Conservation (phyloP, 805 yeast genomes). For the Candida verbasci region DNA sequence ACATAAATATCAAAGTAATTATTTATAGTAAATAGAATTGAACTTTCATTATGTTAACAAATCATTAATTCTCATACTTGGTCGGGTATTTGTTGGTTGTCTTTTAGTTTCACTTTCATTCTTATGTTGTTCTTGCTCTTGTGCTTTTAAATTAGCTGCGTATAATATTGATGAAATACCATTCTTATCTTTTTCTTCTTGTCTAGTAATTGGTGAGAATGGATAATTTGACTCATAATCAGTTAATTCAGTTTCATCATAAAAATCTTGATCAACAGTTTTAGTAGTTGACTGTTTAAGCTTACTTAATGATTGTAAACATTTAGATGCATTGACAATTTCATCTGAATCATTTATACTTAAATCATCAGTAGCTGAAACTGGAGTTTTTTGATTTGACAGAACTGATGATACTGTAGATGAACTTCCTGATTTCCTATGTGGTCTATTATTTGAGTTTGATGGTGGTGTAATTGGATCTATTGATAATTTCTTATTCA, state of each 20-base stretch:
- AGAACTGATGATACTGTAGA: constrained; percentile 5
- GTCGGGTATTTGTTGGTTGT: constrained; percentile 8
- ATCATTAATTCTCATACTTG: constrained; percentile 28
- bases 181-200: not conserved
- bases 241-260: constrained; percentile 5
- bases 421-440: constrained; percentile 3
- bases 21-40: not conserved
- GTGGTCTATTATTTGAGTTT: not conserved
- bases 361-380: not conserved
- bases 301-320: constrained; percentile 23
- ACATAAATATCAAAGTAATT: too few species aligned
- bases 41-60: constrained; percentile 16
- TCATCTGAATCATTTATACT: constrained; percentile 22
- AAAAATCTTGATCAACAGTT: too few species aligned
- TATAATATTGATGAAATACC: constrained; percentile 29
- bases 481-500: not conserved
- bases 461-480: constrained; percentile 4
- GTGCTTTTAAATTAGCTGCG: constrained; percentile 22
- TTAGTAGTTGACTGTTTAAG: too few species aligned
- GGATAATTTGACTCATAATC: constrained; percentile 6
- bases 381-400: constrained; percentile 1
- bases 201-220: not conserved
- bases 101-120: constrained; percentile 1
- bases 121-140: not conserved
- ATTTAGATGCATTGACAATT: constrained; percentile 32